Evolutionary conservation across 2,329 filamentous ascomycete species (phyloP).

Genomic region (Teratosphaeria pseudoeucalypti): DNA sequence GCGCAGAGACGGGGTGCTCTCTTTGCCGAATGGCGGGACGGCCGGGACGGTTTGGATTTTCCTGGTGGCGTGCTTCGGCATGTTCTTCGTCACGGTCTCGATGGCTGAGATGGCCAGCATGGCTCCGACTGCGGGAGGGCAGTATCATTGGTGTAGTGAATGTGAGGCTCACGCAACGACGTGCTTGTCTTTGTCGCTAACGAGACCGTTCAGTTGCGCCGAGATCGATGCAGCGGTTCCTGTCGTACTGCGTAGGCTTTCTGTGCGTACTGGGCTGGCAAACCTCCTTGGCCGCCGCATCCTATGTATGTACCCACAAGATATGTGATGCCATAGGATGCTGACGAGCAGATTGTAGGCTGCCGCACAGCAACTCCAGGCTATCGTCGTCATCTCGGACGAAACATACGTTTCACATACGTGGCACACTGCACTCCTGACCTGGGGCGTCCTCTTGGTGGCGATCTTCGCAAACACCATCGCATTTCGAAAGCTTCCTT

Average conservation of each 20-base stretch:
- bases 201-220: constrained; percentile 23
- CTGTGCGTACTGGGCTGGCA: constrained; percentile 23
- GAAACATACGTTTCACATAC: constrained; percentile 13
- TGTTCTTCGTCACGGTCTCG: constrained; percentile 3
- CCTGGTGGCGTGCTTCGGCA: constrained; percentile 4
- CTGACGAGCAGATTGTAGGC: constrained; percentile 9
- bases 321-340: neutral
- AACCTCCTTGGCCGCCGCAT: constrained; percentile 25
- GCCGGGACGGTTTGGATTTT: constrained; percentile 7
- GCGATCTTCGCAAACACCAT: constrained; percentile 22
- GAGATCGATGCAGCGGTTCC: constrained; percentile 43
- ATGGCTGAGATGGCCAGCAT: constrained; percentile 4
- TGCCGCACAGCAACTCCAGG: constrained; percentile 18
- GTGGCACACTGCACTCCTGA: constrained; percentile 8
- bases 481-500: constrained; percentile 18
- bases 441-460: neutral
- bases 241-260: constrained; percentile 44
- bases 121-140: neutral
- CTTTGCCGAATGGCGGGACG: constrained; percentile 6
- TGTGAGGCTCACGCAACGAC: neutral
- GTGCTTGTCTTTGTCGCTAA: neutral
- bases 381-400: constrained; percentile 17
- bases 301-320: constrained; percentile 7
- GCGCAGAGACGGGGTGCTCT: constrained; percentile 2
- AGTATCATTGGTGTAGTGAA: constrained; percentile 2